Percentiles rank a stretch among this genome's conserved stretches.
phyloP scores from a whole-genome alignment of 2,329 filamentous ascomycete species.

The Colletotrichum costaricense region DNA sequence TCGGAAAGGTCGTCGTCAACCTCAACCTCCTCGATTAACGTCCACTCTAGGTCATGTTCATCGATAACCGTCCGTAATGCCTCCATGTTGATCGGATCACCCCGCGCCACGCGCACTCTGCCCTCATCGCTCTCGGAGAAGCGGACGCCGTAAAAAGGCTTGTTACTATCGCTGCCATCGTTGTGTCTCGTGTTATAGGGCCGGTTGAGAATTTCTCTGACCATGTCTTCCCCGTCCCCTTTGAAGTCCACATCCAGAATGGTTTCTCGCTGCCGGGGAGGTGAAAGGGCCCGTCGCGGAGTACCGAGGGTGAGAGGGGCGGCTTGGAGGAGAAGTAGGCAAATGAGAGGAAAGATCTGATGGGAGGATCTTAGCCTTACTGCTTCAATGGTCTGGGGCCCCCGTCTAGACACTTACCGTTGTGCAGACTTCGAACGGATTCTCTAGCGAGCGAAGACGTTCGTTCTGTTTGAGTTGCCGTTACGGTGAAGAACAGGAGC shows the following conservation, averaged over 20 bases:
- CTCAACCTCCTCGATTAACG: no score
- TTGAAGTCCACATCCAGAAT: neutral
- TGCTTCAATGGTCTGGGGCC: neutral
- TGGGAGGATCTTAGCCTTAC: neutral
- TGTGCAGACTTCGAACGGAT: neutral
- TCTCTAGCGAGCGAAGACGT: neutral
- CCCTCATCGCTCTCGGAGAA: neutral
- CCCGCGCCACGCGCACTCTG: no score
- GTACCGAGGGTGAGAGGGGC: neutral
- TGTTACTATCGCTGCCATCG: neutral
- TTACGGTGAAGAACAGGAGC: no score
- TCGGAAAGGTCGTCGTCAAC: neutral
- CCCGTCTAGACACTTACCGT: neutral
- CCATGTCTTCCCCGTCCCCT: neutral
- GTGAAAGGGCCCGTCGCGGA: no score
- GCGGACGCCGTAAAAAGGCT: neutral
- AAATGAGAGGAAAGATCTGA: neutral
- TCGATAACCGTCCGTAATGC: neutral
- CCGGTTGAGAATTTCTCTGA: neutral
- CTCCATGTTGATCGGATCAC: no score
- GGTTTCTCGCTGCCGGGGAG: neutral
- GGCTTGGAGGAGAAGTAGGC: neutral
- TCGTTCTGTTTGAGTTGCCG: neutral
- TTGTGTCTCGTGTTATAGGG: neutral
- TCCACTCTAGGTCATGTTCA: neutral